Evolutionary conservation across 1,139 yeast genomes (phyloP).

Genomic region (Taiozyma sp.): DNA sequence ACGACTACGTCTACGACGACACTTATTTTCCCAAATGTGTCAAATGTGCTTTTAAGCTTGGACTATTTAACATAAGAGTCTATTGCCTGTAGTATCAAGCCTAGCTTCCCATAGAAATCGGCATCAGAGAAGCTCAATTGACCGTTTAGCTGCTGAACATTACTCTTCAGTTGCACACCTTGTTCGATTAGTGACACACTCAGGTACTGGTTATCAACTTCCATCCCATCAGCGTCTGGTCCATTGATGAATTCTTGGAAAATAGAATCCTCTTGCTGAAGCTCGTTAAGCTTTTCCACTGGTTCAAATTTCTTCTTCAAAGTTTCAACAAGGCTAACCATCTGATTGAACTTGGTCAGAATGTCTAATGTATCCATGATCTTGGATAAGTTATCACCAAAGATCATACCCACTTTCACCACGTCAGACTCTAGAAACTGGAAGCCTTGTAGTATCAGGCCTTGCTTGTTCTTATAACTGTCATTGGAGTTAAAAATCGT

Average conservation of each 20-base stretch:
- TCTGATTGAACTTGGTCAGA: not conserved
- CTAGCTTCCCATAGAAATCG: not conserved
- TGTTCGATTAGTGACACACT: not conserved
- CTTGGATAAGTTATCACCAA: not conserved
- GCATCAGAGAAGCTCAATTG: not conserved
- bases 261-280: not conserved
- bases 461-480: not conserved
- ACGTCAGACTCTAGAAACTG: not conserved
- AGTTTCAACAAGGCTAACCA: not conserved
- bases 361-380: not conserved
- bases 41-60: not conserved
- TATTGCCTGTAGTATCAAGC: not conserved
- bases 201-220: not conserved
- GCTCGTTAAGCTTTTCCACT: not conserved
- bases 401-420: not conserved
- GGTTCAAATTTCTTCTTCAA: not conserved
- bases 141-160: not conserved
- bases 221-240: not conserved
- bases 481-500: slow-evolving; percentile 1
- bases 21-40: not conserved
- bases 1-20: not conserved
- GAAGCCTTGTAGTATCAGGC: slow-evolving; percentile 1
- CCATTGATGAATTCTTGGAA: not conserved
- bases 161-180: not conserved
- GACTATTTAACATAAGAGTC: not conserved